A percentile compares a stretch with the other conserved stretches of the same genome.
Evolutionary conservation across 2,329 filamentous ascomycete species (phyloP).

Genomic region (Cladosporium sp.): DNA sequence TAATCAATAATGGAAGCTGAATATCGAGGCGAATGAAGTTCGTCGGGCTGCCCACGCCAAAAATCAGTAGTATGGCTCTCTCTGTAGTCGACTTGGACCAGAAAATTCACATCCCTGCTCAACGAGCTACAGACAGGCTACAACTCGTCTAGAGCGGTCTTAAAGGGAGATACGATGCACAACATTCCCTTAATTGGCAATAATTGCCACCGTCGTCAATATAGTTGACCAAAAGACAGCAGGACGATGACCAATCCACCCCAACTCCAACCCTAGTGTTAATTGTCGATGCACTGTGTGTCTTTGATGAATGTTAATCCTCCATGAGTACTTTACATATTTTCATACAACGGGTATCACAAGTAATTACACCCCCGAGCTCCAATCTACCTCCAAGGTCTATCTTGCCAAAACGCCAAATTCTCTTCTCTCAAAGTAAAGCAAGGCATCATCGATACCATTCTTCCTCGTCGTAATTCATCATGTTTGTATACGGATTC

Average conservation of each 20-base stretch:
- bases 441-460: constrained; percentile 43
- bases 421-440: neutral
- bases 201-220: neutral
- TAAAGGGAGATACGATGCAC: neutral
- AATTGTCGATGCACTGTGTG: too few species aligned
- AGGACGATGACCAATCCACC: neutral
- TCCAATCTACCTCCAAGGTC: neutral
- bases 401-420: neutral
- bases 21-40: neutral
- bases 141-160: neutral
- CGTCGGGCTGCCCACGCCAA: too few species aligned
- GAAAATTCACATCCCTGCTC: neutral
- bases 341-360: neutral
- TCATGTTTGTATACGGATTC: constrained; percentile 34
- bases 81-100: neutral
- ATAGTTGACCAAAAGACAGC: neutral
- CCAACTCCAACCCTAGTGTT: neutral
- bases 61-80: neutral
- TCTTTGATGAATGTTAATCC: neutral
- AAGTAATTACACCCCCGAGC: neutral
- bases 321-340: neutral
- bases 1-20: neutral
- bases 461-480: constrained; percentile 44
- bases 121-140: neutral
- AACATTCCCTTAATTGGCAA: neutral